Percentiles rank a stretch among this genome's conserved stretches.
These are phyloP conservation scores for Torulaspora franciscae DNA, from an alignment of 805 yeast genomes.

Conservation along the genomic window DNA sequence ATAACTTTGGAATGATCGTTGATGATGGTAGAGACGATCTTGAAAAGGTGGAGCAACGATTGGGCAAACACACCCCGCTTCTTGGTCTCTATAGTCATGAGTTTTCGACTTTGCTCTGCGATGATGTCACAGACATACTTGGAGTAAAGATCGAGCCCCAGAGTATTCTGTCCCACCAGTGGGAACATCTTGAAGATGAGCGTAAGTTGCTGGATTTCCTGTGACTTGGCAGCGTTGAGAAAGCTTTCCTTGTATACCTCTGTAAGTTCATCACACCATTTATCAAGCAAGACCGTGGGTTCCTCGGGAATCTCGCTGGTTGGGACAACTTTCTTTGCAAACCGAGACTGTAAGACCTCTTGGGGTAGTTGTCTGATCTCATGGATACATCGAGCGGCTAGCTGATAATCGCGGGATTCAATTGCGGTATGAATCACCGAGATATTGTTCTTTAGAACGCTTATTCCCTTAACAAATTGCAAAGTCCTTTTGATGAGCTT, in stretches of 20 bases:
- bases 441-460: constrained; percentile 60
- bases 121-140: constrained; percentile 81
- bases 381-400: constrained; percentile 68
- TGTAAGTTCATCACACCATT: constrained; percentile 58
- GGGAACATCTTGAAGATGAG: constrained; percentile 85
- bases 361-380: constrained; percentile 51
- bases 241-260: constrained; percentile 58
- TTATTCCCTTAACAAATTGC: constrained; percentile 59
- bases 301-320: constrained; percentile 77
- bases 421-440: constrained; percentile 64
- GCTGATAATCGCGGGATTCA: constrained; percentile 54
- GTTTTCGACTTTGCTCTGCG: constrained; percentile 66
- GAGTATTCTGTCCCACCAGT: constrained; percentile 61
- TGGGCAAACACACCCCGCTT: constrained; percentile 42
- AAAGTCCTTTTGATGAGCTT: constrained; percentile 57
- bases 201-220: constrained; percentile 67
- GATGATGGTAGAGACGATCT: constrained; percentile 76
- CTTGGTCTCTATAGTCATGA: constrained; percentile 52
- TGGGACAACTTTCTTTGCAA: constrained; percentile 79
- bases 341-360: constrained; percentile 53
- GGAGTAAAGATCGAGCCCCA: constrained; percentile 78
- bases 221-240: constrained; percentile 58
- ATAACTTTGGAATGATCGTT: constrained; percentile 83
- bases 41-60: constrained; percentile 65
- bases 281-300: constrained; percentile 53